phyloP scores from a whole-genome alignment of 305 asterid genomes.

The Solanum hybrid region DNA sequence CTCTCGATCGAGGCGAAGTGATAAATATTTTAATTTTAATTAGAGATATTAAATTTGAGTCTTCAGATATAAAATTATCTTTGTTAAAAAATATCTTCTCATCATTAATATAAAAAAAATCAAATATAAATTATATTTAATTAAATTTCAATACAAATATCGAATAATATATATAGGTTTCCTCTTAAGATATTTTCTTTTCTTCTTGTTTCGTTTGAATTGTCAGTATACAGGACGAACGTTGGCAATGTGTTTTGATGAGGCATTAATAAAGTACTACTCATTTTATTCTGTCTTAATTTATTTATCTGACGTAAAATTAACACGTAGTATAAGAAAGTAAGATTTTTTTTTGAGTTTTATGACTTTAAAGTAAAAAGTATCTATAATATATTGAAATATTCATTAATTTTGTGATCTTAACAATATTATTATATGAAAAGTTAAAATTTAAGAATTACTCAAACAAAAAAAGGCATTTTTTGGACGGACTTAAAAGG shows the following conservation, averaged over 20 bases:
- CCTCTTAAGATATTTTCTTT: neutral
- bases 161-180: neutral
- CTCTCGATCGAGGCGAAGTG: neutral
- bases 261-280: neutral
- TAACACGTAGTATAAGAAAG: neutral
- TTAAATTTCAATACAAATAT: accelerated
- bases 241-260: neutral
- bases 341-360: neutral
- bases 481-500: neutral
- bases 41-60: accelerated
- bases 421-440: neutral
- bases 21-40: neutral
- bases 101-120: accelerated
- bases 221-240: neutral
- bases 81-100: neutral
- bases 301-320: neutral
- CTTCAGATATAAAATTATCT: accelerated
- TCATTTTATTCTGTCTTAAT: neutral
- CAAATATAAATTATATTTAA: neutral
- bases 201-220: neutral
- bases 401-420: neutral
- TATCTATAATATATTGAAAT: neutral
- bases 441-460: neutral
- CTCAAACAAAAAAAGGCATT: no score
- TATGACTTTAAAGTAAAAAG: neutral